Conservation (phyloP, 176 grass and related monocot species). For the Bromus sterilis region DNA sequence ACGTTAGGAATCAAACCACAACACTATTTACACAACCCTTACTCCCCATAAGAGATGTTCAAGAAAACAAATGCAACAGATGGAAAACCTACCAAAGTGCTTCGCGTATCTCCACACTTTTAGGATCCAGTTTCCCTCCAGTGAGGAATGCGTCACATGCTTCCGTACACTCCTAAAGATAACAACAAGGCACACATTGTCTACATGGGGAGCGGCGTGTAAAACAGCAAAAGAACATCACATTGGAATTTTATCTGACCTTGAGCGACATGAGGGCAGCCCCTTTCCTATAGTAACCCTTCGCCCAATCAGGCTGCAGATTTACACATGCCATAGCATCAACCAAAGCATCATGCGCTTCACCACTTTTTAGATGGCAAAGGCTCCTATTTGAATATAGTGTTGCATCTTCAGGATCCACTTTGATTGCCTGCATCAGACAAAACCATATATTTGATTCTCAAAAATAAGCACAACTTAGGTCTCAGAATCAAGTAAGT, state of each 20-base stretch:
- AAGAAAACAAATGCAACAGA: neutral
- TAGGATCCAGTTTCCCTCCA: conserved; percentile 31
- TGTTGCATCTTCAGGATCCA: conserved; percentile 9
- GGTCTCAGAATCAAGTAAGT: neutral
- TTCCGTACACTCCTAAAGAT: conserved; percentile 18
- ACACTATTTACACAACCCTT: neutral
- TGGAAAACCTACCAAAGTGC: conserved; percentile 13
- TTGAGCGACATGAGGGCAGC: conserved; percentile 32
- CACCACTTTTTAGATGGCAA: conserved; percentile 6
- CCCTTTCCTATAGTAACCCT: conserved; percentile 42
- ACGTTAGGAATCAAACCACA: neutral
- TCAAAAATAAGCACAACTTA: neutral
- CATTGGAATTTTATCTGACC: conserved; percentile 8
- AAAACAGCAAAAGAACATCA: neutral
- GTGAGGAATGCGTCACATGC: conserved; percentile 26
- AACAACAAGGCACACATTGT: neutral
- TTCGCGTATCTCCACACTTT: neutral
- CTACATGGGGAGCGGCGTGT: neutral
- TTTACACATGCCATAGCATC: conserved; percentile 23
- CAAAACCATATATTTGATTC: neutral
- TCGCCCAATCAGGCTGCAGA: conserved; percentile 22
- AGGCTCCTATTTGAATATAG: conserved; percentile 31
- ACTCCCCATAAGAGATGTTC: neutral
- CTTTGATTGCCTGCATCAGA: conserved; percentile 22
- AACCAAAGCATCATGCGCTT: neutral